Base-by-base conservation (phyloP, 2,329 filamentous ascomycete species). In the Cadophora sp. region DNA sequence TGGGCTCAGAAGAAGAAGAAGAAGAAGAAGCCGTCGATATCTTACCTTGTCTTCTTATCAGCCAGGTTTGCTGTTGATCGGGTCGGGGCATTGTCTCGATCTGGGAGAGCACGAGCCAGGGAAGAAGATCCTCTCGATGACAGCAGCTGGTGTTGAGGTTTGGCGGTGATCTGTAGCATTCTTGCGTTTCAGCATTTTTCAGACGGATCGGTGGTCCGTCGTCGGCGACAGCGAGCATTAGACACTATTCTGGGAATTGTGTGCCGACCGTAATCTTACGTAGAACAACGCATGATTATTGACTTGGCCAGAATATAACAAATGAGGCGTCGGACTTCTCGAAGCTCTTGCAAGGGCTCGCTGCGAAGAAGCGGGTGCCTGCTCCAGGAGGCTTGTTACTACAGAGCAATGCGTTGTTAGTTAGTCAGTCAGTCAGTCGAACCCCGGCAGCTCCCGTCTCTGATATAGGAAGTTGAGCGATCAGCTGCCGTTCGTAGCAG, bases 261-360 rank as follows among this genome's bases (percentile, higher is more conserved):
- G 36, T 13, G n/a, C 14, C 50, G 8, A 4, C 18, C 8, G 27
- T 6, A 30, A 30, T 30, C 27, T 6, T 30, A 30, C 27, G 27
- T 27, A 33, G 33, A 27, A 24, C 36, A 27, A 24, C 8, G 55
- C 55, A 16, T 39, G 22, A 39, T 3, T 24, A 4, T 24, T 58
- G 36, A 18, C n/a, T 27, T 39, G 33, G 36, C 20, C 33, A 33
- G 11, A 43, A 24, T 20, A 16, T 4, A 41, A 18, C 20, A 14
- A 20, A 59, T 18, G 7, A 59, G 20, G 16, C 59, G 20, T 39
- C 30, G 24, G 36, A 11, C 13, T 59, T 39, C 27, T 58, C 43
- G 27, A 59, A 41, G 55, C 20, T 51, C 13, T 50, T 64, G 43
- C 41, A 41, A 51, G 43, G 43, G 53, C 62, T 43, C 62, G 53